A percentile compares a stretch with the other conserved stretches of the same genome.
Conservation (phyloP, 345 rosid species). For the Clausena lansium region DNA sequence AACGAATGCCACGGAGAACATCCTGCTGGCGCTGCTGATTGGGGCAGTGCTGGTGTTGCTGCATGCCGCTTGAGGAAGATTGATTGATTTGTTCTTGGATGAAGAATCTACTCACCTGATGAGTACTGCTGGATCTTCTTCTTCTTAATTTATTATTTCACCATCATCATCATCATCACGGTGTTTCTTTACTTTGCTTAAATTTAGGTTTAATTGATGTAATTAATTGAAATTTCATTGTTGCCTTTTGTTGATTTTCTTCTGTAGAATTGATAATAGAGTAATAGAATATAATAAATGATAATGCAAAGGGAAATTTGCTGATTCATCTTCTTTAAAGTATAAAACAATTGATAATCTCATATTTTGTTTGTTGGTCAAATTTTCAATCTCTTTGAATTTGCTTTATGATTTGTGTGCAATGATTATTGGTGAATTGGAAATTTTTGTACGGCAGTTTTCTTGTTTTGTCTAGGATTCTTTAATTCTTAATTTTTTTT, state of each 20-base stretch:
- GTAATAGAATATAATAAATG: too few relatives aligned
- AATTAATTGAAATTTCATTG: neutral
- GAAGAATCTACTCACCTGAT: constrained; percentile 56
- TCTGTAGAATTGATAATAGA: too few relatives aligned
- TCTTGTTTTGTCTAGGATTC: too few relatives aligned
- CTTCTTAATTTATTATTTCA: constrained; percentile 20
- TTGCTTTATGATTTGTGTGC: too few relatives aligned
- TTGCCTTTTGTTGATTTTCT: neutral
- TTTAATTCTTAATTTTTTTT: too few relatives aligned
- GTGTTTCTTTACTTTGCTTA: neutral
- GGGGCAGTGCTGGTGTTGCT: constrained; percentile 52
- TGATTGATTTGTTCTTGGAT: constrained; percentile 57
- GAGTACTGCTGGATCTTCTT: constrained; percentile 22
- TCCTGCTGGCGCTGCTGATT: constrained; percentile 48
- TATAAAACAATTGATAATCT: too few relatives aligned
- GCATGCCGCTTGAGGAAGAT: constrained; percentile 65
- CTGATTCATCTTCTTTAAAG: too few relatives aligned
- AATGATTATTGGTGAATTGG: too few relatives aligned
- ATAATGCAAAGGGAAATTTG: too few relatives aligned
- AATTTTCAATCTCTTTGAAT: too few relatives aligned
- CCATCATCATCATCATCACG: neutral
- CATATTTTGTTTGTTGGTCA: too few relatives aligned
- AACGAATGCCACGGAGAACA: constrained; percentile 58
- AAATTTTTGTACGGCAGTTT: too few relatives aligned
- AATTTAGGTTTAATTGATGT: neutral